phyloP scores from a whole-genome alignment of 805 yeast genomes.

The Zygoascus flipseniorum region DNA sequence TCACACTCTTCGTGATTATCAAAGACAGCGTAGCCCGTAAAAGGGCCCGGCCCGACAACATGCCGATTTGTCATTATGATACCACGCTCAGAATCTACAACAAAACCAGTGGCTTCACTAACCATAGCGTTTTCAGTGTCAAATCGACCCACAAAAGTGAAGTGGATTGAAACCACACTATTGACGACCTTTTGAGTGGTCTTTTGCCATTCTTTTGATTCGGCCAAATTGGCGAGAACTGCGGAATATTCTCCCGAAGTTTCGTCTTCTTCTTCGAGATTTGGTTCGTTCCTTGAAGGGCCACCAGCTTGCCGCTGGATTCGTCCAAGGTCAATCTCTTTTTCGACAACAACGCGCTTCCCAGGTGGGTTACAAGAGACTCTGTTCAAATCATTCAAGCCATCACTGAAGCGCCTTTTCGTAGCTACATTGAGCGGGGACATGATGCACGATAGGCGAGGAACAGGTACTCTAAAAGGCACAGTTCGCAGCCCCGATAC shows the following conservation, averaged over 20 bases:
- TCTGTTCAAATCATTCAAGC: not conserved
- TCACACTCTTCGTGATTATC: slow-evolving; percentile 92
- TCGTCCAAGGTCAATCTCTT: not conserved
- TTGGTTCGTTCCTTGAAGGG: not conserved
- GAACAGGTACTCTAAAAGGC: not conserved
- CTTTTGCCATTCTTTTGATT: slow-evolving; percentile 53
- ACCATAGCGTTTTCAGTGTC: slow-evolving; percentile 77
- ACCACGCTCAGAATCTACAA: slow-evolving; percentile 76
- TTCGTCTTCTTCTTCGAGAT: not conserved
- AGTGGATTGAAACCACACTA: slow-evolving; percentile 83
- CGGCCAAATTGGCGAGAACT: slow-evolving; percentile 3
- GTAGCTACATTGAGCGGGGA: not conserved
- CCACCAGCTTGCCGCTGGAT: not conserved
- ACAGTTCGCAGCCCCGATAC: not conserved
- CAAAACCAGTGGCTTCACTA: slow-evolving; percentile 88
- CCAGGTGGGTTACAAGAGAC: not conserved
- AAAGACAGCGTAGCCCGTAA: slow-evolving; percentile 82
- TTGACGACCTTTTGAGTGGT: slow-evolving; percentile 77
- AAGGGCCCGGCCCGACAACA: slow-evolving; percentile 94
- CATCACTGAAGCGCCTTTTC: not conserved
- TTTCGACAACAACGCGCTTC: not conserved
- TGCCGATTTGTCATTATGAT: slow-evolving; percentile 86
- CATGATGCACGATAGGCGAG: not conserved
- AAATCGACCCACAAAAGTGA: slow-evolving; percentile 76
- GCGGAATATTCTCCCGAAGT: not conserved